These are phyloP conservation scores for Lasiosphaeria ovina DNA, from an alignment of 495 filamentous ascomycete genomes.

Conservation along the genomic window DNA sequence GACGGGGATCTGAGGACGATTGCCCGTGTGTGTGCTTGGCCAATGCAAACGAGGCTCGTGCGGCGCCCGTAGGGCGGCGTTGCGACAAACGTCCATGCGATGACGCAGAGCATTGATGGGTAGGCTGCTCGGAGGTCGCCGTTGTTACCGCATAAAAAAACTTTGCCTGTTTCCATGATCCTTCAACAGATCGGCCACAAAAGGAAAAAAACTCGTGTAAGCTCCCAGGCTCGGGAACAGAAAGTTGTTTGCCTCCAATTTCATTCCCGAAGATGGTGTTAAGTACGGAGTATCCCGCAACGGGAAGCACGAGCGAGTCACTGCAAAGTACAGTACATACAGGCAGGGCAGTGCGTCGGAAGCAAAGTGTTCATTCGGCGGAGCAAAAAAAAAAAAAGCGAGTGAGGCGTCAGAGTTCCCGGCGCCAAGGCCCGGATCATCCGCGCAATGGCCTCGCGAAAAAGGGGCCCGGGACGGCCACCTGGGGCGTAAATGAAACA, in stretches of 20 bases:
- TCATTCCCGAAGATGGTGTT: too few species aligned
- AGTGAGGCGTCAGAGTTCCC: not conserved
- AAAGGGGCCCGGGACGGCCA: not conserved
- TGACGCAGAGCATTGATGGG: not conserved
- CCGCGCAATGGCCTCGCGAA: not conserved
- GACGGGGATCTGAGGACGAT: not conserved
- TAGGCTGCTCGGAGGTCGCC: not conserved
- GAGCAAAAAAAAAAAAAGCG: not conserved
- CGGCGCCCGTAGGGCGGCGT: not conserved
- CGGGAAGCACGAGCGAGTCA: too few species aligned
- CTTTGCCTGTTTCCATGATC: not conserved
- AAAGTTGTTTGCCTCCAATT: too few species aligned
- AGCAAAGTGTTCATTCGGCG: not conserved
- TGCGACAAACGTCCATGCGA: not conserved
- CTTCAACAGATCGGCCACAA: not conserved
- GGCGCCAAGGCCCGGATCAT: not conserved
- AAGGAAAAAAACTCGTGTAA: too few species aligned
- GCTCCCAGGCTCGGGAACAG: too few species aligned
- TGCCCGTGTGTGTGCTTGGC: not conserved
- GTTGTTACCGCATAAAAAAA: not conserved
- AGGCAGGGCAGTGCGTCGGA: not conserved
- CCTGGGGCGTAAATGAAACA: constrained; percentile 1
- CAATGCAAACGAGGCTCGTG: not conserved
- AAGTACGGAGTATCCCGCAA: too few species aligned
- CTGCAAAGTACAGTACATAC: too few species aligned